Conservation (phyloP, 371 early-diverging fungal genomes). For the Mucor velutinosus region DNA sequence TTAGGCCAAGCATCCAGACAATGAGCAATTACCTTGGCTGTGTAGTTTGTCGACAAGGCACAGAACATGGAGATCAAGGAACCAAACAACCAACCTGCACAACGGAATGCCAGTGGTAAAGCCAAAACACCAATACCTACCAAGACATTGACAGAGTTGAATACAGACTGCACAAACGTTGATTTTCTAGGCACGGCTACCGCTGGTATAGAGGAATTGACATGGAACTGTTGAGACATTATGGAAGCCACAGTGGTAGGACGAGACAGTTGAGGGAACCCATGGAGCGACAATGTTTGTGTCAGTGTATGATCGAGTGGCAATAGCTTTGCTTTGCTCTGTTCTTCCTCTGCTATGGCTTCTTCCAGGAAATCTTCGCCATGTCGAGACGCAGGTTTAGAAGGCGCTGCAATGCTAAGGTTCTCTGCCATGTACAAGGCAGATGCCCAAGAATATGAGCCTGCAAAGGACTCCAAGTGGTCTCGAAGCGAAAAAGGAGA, state of each 20-base stretch:
- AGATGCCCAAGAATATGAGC: conserved; percentile 41
- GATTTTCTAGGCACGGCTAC: background rate
- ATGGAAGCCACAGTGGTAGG: conserved; percentile 19
- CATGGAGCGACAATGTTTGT: conserved; percentile 13
- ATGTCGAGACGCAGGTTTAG: conserved; percentile 7
- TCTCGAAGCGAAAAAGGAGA: conserved; percentile 24
- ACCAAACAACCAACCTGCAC: conserved; percentile 57
- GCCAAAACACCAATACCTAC: conserved; percentile 60
- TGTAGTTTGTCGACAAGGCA: conserved; percentile 46
- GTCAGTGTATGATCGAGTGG: conserved; percentile 15
- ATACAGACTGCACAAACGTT: conserved; percentile 48
- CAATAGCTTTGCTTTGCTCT: conserved; percentile 3
- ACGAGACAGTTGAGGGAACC: conserved; percentile 7
- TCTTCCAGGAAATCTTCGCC: conserved; percentile 7
- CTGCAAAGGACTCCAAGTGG: conserved; percentile 33
- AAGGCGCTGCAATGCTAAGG: background rate
- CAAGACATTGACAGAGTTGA: conserved; percentile 61
- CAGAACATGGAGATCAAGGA: conserved; percentile 49
- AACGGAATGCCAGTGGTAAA: conserved; percentile 33
- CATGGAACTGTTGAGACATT: conserved; percentile 13
- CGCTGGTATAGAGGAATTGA: conserved; percentile 5
- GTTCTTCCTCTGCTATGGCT: background rate
- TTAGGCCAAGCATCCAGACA: conserved; percentile 44
- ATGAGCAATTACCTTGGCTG: conserved; percentile 56
- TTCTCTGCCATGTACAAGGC: conserved; percentile 37